Evolutionary conservation across 108 stramenopile species (phyloP).

Genomic region (Fistulifera pelliculosa): DNA sequence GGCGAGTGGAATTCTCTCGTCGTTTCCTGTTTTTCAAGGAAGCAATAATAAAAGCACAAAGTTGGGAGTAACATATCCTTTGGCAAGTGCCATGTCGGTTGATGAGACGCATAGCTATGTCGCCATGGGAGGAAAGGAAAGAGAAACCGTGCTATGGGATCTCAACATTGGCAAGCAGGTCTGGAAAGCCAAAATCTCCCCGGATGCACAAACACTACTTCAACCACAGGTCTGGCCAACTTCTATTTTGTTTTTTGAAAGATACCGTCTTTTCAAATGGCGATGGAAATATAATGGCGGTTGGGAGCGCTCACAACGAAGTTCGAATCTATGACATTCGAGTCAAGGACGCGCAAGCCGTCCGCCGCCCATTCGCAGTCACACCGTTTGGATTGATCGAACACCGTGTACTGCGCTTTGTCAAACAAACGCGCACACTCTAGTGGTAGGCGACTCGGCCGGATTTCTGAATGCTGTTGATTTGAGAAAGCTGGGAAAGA

Average conservation of each 20-base stretch:
- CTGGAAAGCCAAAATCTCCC: slow-evolving; percentile 82
- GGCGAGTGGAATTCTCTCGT: neutral
- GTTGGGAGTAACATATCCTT: slow-evolving; percentile 23
- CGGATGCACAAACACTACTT: slow-evolving; percentile 77
- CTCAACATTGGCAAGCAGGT: slow-evolving; percentile 42
- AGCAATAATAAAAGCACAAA: slow-evolving; percentile 51
- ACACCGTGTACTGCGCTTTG: slow-evolving; percentile 67
- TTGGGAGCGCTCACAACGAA: slow-evolving; percentile 75
- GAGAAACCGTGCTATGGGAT: slow-evolving; percentile 58
- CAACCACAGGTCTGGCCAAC: slow-evolving; percentile 79
- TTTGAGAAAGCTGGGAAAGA: slow-evolving; percentile 31
- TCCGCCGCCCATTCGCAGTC: slow-evolving; percentile 49
- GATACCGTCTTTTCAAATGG: slow-evolving; percentile 10
- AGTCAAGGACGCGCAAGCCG: slow-evolving; percentile 18
- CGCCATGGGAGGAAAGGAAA: slow-evolving; percentile 70
- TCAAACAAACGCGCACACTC: slow-evolving; percentile 28
- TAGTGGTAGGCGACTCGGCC: slow-evolving; percentile 59
- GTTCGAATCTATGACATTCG: slow-evolving; percentile 77
- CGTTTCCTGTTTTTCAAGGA: slow-evolving; percentile 11
- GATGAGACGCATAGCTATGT: slow-evolving; percentile 21
- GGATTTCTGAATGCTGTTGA: slow-evolving; percentile 51
- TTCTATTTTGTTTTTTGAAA: slow-evolving; percentile 40
- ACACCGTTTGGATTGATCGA: slow-evolving; percentile 45
- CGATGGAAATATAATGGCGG: slow-evolving; percentile 35
- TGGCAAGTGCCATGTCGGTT: slow-evolving; percentile 37